Evolutionary conservation across 331 rosid species (phyloP), one percentile per base, ranked within the genome.

Genomic region (Rosa hybrid): DNA sequence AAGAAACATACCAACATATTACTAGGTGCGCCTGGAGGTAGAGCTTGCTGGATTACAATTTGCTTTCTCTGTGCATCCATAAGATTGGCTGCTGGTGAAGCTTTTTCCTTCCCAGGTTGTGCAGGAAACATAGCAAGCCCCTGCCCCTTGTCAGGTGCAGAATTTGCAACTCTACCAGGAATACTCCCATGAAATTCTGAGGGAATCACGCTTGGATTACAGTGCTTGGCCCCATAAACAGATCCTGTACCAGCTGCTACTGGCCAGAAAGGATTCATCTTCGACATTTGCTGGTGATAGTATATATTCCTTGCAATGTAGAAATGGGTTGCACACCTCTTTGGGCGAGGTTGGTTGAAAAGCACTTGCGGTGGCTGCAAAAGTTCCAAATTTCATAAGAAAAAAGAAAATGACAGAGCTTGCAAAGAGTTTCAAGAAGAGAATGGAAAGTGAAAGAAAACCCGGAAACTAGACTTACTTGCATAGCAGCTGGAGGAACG

Each of bases 211-310:
- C 81, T 87, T 41, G 88, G 89, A 83, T 87, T 91, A 62, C 88
- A 84, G 7, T 88, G 91, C 88, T 91, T 96, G 48, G 90, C 53
- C 21, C 96, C 99, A 74, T 91, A 96, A 11, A 96, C 42, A 11
- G 98, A 82, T 50, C 92, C 96, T 25, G 97, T 83, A 74, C 98
- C 97, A 41, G 99, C 88, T 21, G 94, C 94, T 5, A 97, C 90
- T 3, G 98, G 94, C 98, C 99, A 96, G 81, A 91, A 93, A 2
- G 99, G 90, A 84, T 81, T 89, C 92, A 93, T 89, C 90, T 93
- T 90, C 0, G 96, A 90, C 79, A 96, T 71, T 80, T 90, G 98
- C 71, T 96, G 99, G 74, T 91, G 93, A 83, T 80, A 91, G 75
- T 44, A 68, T 77, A 96, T 90, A 78, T 85, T 93, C 23, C 90